Percentiles rank a stretch among this genome's conserved stretches.
These are phyloP conservation scores for Avena atlantica DNA, from an alignment of 176 grass and related monocot species.

Conservation along the genomic window DNA sequence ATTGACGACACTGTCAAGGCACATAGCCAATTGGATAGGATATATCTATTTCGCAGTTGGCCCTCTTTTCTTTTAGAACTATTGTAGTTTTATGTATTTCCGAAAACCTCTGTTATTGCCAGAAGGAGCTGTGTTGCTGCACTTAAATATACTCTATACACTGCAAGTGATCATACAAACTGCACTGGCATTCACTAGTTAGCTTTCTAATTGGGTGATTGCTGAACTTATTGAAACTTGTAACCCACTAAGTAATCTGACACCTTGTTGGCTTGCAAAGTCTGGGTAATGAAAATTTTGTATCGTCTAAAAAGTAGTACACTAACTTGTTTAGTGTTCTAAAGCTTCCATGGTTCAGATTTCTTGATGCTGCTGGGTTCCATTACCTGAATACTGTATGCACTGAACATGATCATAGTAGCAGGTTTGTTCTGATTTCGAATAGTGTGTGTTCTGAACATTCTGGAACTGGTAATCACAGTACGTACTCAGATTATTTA, in stretches of 20 bases:
- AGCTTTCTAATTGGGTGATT: neutral
- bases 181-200: no score
- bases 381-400: neutral
- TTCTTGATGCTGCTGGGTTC: neutral
- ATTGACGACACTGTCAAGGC: neutral
- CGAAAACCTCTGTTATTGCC: neutral
- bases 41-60: neutral
- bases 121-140: neutral
- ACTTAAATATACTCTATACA: no score
- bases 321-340: neutral
- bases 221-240: neutral
- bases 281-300: neutral
- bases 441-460: neutral
- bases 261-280: neutral
- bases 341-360: neutral
- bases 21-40: conserved; percentile 9
- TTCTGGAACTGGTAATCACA: neutral
- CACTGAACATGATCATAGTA: neutral
- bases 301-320: neutral
- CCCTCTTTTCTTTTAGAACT: neutral
- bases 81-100: neutral
- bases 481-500: no score
- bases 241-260: neutral
- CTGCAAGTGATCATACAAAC: neutral
- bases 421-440: neutral